Evolutionary conservation across 805 yeast genomes (phyloP).

Genomic region (Phaffomyces antillensis): DNA sequence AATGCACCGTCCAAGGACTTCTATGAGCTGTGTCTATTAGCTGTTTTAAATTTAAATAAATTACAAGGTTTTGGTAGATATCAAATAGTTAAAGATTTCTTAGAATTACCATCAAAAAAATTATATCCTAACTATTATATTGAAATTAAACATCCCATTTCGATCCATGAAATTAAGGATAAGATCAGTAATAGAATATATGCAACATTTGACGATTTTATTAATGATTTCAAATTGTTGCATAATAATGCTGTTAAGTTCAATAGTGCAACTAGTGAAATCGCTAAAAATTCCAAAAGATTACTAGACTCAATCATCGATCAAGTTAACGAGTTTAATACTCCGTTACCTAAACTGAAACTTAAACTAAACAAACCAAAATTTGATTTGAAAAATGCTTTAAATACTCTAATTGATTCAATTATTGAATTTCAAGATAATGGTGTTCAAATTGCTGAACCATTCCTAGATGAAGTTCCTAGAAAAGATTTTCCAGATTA

Average conservation of each 20-base stretch:
- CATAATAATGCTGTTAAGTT: constrained; percentile 63
- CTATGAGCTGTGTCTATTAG: constrained; percentile 25
- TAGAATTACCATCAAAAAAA: constrained; percentile 66
- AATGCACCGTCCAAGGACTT: constrained; percentile 12
- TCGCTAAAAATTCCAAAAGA: constrained; percentile 57
- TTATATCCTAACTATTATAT: constrained; percentile 76
- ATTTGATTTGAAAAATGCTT: constrained; percentile 1
- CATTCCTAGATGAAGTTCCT: constrained; percentile 72
- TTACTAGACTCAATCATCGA: constrained; percentile 51
- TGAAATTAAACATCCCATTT: constrained; percentile 62
- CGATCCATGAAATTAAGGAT: constrained; percentile 57
- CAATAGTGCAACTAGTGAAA: constrained; percentile 59
- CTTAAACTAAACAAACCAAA: constrained; percentile 1
- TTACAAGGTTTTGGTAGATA: constrained; percentile 26
- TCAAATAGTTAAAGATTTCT: constrained; percentile 39
- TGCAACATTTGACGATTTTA: constrained; percentile 32
- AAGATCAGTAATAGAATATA: constrained; percentile 34
- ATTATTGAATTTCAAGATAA: constrained; percentile 20
- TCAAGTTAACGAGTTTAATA: constrained; percentile 22
- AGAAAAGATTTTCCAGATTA: constrained; percentile 73
- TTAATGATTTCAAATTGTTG: constrained; percentile 60
- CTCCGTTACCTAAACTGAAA: constrained; percentile 17
- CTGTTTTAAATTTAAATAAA: constrained; percentile 27
- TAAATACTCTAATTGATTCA: constrained; percentile 12
- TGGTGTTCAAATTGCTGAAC: constrained; percentile 44